phyloP scores from a whole-genome alignment of 208 protist species.

The Leptomonas pyrrhocoris region DNA sequence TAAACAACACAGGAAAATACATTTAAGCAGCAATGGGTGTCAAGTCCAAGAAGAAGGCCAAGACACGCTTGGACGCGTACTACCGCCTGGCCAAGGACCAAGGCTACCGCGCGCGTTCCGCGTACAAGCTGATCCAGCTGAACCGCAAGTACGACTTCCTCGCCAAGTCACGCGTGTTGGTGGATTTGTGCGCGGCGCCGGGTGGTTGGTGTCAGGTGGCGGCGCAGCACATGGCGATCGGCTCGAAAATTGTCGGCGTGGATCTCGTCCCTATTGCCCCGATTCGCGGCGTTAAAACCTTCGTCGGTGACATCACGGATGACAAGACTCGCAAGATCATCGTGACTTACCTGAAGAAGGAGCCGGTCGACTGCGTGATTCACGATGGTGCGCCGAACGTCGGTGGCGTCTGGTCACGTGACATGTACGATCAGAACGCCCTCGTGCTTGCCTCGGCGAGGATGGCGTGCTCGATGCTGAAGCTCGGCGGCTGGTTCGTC shows the following conservation, averaged over 20 bases:
- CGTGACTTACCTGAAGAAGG: constrained; percentile 93
- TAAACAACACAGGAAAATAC: not conserved
- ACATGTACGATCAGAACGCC: constrained; percentile 98
- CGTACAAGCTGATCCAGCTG: constrained; percentile 99
- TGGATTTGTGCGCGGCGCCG: constrained; percentile 98
- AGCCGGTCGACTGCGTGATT: constrained; percentile 95
- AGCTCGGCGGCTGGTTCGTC: constrained; percentile 94
- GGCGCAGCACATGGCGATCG: constrained; percentile 97
- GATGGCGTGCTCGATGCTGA: constrained; percentile 96
- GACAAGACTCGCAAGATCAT: constrained; percentile 96
- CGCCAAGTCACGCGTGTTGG: constrained; percentile 78
- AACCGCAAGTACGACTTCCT: constrained; percentile 99
- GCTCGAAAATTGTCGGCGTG: constrained; percentile 96
- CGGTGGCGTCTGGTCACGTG: constrained; percentile 97
- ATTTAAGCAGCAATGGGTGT: constrained; percentile 66
- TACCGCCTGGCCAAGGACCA: constrained; percentile 99
- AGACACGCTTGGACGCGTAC: constrained; percentile 94
- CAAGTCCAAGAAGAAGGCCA: constrained; percentile 94
- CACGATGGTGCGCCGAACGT: constrained; percentile 99
- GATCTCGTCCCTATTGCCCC: constrained; percentile 98
- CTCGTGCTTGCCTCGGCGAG: constrained; percentile 95
- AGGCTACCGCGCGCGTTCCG: constrained; percentile 97
- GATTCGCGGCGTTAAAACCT: constrained; percentile 96
- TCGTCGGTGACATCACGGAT: constrained; percentile 99
- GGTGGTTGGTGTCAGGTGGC: constrained; percentile 97